phyloP scores from a whole-genome alignment of 1,284 basidiomycete species.

The Meripilus lineatus region DNA sequence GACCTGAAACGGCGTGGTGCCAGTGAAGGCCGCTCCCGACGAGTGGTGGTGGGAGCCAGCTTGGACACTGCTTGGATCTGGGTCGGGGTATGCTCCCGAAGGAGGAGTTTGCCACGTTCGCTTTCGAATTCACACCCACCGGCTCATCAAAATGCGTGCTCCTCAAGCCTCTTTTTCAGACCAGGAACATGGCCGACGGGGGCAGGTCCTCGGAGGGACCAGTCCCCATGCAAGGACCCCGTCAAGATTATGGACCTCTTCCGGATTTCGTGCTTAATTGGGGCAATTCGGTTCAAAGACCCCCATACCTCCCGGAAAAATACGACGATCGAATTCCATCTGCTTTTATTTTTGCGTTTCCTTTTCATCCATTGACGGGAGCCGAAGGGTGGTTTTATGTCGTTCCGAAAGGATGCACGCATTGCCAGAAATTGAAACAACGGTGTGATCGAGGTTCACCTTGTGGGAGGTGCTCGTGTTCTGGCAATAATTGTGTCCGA shows the following conservation, averaged over 20 bases:
- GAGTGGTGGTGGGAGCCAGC: neutral
- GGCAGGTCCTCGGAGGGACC: neutral
- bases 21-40: neutral
- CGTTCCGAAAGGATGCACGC: slow-evolving; percentile 11
- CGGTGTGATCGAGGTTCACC: slow-evolving; percentile 13
- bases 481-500: slow-evolving; percentile 5
- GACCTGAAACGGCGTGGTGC: neutral
- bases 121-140: neutral
- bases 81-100: neutral
- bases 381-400: slow-evolving; percentile 10
- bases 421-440: slow-evolving; percentile 13
- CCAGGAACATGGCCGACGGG: slow-evolving; percentile 1
- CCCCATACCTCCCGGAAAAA: slow-evolving; percentile 9
- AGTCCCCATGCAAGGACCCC: neutral
- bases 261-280: slow-evolving; percentile 13
- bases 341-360: slow-evolving; percentile 13
- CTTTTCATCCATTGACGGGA: slow-evolving; percentile 12
- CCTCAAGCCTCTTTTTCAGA: too few species aligned
- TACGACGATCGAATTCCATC: slow-evolving; percentile 15
- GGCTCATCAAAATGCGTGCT: too few species aligned
- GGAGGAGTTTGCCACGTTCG: neutral
- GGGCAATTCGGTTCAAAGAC: slow-evolving; percentile 11
- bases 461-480: slow-evolving; percentile 10
- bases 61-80: neutral
- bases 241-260: slow-evolving; percentile 6